Evolutionary conservation across 768 basidiomycete species (phyloP).

Genomic region (Inosperma sp.): DNA sequence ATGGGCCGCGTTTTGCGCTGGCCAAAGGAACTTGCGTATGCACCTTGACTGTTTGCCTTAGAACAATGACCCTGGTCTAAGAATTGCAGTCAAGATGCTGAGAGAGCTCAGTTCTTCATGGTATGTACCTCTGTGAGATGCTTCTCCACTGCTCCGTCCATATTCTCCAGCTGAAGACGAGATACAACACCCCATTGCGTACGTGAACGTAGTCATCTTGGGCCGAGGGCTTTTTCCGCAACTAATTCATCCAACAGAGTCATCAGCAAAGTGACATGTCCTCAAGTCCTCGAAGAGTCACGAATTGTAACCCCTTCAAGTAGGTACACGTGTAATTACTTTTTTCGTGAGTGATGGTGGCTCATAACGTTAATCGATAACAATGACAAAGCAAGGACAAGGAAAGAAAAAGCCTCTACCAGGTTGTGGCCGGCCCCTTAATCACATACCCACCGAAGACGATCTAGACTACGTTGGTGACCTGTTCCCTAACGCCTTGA

Average conservation of each 20-base stretch:
- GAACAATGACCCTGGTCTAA: conserved; percentile 71
- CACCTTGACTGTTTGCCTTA: conserved; percentile 76
- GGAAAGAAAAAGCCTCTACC: conserved; percentile 14
- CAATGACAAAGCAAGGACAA: too few relatives aligned
- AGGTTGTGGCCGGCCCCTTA: conserved; percentile 27
- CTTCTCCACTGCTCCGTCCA: conserved; percentile 65
- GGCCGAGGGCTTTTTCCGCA: too few relatives aligned
- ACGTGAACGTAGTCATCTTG: too few relatives aligned
- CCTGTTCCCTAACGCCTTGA: conserved; percentile 19
- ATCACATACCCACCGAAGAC: conserved; percentile 14
- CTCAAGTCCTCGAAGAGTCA: too few relatives aligned
- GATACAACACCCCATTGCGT: conserved; percentile 72
- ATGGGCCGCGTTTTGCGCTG: too few relatives aligned
- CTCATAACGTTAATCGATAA: too few relatives aligned
- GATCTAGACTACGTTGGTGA: conserved; percentile 15
- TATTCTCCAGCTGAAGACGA: conserved; percentile 52
- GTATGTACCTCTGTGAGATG: conserved; percentile 65
- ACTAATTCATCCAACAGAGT: too few relatives aligned
- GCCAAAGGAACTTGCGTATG: too few relatives aligned
- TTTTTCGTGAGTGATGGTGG: too few relatives aligned
- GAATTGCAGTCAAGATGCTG: conserved; percentile 3
- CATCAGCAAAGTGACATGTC: too few relatives aligned
- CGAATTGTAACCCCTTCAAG: too few relatives aligned
- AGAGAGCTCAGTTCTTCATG: conserved; percentile 2
- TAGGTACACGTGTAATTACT: too few relatives aligned